Conservation (phyloP, 2,329 filamentous ascomycete genomes). For the Xylaria sp. region DNA sequence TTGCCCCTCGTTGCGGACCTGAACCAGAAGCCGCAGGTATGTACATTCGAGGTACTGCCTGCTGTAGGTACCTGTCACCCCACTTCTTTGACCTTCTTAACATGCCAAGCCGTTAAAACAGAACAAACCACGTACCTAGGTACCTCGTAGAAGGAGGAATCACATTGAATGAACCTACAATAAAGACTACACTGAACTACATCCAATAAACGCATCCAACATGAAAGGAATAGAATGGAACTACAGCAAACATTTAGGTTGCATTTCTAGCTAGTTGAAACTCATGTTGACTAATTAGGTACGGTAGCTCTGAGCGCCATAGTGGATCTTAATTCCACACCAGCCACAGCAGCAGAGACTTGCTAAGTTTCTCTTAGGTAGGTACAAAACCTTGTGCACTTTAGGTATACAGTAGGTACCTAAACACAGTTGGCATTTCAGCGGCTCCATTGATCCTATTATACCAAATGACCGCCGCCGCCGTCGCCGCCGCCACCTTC, state of each 20-base stretch:
- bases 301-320: too few relatives aligned
- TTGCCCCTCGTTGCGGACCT: conserved; percentile 7
- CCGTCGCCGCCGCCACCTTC: conserved; percentile 16
- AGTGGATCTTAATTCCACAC: background rate
- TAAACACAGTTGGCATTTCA: background rate
- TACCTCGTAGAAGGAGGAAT: too few relatives aligned
- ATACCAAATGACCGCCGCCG: background rate
- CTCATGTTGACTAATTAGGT: background rate
- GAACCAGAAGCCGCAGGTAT: background rate
- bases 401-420: background rate
- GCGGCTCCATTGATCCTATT: background rate
- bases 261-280: background rate
- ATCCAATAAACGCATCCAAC: background rate
- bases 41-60: background rate
- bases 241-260: background rate
- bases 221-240: background rate
- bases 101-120: background rate
- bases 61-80: background rate
- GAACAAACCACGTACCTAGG: background rate
- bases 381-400: too few relatives aligned
- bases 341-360: too few relatives aligned
- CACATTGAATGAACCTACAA: background rate
- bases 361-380: too few relatives aligned
- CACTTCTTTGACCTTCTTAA: background rate
- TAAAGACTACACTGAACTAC: background rate